Evolutionary conservation across 2,329 filamentous ascomycete species (phyloP).

Genomic region (Botrytis medusae): DNA sequence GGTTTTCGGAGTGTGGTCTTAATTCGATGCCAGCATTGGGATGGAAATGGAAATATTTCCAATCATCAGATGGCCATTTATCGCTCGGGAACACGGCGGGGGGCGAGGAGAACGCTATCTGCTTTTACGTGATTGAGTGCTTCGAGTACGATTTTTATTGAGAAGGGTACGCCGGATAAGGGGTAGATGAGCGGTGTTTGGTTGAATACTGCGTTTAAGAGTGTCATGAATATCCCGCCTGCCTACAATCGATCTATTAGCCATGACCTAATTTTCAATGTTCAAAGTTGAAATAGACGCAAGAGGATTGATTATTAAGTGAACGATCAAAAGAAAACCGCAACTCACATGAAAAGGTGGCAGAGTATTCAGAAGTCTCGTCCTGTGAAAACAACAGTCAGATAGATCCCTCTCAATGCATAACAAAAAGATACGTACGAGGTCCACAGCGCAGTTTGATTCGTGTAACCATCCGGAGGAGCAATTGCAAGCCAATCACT

Average conservation of each 20-base stretch:
- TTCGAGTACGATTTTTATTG: neutral
- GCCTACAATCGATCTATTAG: neutral
- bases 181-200: neutral
- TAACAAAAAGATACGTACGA: neutral
- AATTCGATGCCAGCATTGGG: neutral
- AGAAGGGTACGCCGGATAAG: neutral
- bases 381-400: neutral
- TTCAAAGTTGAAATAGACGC: neutral
- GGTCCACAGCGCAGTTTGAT: neutral
- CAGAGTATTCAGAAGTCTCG: neutral
- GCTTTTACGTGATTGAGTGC: neutral
- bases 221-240: neutral
- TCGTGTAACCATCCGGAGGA: neutral
- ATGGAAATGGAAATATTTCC: constrained; percentile 1
- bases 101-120: neutral
- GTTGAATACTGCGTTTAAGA: neutral
- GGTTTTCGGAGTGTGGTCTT: neutral
- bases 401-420: no score
- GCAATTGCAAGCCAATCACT: neutral
- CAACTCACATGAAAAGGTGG: neutral
- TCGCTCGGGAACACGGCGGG: neutral
- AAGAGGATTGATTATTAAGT: neutral
- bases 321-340: no score
- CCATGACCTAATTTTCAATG: neutral
- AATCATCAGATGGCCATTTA: neutral